A percentile compares a stretch with the other conserved stretches of the same genome.
Conservation (phyloP, 2,329 filamentous ascomycete species). For the Neurospora sp. region DNA sequence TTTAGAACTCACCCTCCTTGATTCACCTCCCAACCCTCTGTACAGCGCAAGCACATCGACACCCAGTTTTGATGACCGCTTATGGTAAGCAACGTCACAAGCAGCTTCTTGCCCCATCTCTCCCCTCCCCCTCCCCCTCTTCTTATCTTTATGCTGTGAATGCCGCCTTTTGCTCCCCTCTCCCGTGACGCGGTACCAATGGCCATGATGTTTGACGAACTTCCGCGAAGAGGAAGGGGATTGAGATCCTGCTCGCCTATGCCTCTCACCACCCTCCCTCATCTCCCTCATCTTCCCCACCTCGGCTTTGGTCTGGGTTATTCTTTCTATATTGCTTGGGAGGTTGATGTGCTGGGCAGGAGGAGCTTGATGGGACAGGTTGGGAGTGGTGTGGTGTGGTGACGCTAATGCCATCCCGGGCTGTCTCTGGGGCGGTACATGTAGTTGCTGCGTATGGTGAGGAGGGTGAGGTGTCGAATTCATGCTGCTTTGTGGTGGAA, state of each 20-base stretch:
- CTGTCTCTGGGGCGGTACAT: neutral
- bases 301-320: too few species aligned
- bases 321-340: neutral
- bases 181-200: neutral
- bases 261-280: too few species aligned
- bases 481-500: neutral
- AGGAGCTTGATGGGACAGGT: neutral
- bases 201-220: neutral
- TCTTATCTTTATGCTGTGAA: neutral
- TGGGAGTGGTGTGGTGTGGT: neutral
- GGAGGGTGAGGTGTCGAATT: neutral
- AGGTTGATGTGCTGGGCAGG: neutral
- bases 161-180: neutral
- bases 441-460: neutral
- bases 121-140: neutral
- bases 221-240: neutral
- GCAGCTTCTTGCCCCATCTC: neutral
- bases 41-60: neutral
- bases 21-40: neutral
- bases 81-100: neutral
- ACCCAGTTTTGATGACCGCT: neutral
- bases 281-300: too few species aligned
- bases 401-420: neutral
- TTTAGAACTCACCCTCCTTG: neutral
- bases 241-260: too few species aligned